These are phyloP conservation scores for Eleusine indica DNA, from an alignment of 176 grass and related monocot genomes.

Conservation along the genomic window DNA sequence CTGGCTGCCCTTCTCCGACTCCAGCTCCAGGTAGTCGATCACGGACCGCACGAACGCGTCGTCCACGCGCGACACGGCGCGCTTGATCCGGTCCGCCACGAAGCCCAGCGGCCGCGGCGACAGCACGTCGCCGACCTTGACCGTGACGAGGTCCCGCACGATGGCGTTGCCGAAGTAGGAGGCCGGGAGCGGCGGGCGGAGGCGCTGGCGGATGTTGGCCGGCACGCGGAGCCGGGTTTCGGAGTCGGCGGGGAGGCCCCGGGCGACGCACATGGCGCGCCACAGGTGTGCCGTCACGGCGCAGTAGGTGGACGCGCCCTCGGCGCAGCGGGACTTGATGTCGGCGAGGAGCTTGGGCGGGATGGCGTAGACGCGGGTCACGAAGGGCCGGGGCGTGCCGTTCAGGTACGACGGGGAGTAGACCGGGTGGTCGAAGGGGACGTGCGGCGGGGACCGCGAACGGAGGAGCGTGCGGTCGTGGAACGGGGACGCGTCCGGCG, in stretches of 20 bases:
- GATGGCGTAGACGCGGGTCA: conserved; percentile 58
- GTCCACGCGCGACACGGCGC: conserved; percentile 49
- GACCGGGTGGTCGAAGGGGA: conserved; percentile 66
- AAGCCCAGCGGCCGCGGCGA: conserved; percentile 41
- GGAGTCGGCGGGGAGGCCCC: conserved; percentile 28
- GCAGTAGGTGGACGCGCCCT: conserved; percentile 69
- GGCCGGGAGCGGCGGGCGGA: conserved; percentile 51
- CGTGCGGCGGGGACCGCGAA: conserved; percentile 55
- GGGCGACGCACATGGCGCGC: conserved; percentile 72
- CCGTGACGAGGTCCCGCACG: conserved; percentile 53
- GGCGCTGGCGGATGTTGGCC: conserved; percentile 58
- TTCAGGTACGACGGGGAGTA: conserved; percentile 57
- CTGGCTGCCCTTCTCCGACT: conserved; percentile 60
- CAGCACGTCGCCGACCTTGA: conserved; percentile 46
- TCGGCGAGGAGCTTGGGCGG: conserved; percentile 47
- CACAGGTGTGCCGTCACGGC: conserved; percentile 72
- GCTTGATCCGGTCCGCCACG: conserved; percentile 54
- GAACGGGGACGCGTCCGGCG: conserved; percentile 21
- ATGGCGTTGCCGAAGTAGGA: conserved; percentile 73
- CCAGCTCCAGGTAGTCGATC: conserved; percentile 61
- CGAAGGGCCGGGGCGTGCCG: conserved; percentile 43
- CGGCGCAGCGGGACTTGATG: conserved; percentile 43
- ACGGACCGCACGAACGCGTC: conserved; percentile 63
- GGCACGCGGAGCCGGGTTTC: conserved; percentile 67
- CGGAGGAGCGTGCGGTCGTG: conserved; percentile 73